A percentile compares a stretch with the other conserved stretches of the same genome.
These are phyloP conservation scores for Leccinum longicurvipes DNA, from an alignment of 768 basidiomycete species.

Conservation along the genomic window DNA sequence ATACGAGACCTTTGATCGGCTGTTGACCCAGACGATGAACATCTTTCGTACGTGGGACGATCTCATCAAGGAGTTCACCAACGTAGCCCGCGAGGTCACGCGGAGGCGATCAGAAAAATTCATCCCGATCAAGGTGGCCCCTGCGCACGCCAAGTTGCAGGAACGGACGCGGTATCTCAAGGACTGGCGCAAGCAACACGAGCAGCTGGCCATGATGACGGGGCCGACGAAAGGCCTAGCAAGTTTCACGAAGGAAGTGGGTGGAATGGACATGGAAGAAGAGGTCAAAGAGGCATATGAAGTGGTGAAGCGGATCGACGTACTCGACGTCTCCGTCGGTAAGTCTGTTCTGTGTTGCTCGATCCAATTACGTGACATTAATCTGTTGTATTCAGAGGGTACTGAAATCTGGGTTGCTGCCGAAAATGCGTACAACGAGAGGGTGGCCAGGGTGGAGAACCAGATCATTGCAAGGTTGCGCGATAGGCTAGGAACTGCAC, in stretches of 20 bases:
- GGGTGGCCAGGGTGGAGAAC: slow-evolving; percentile 95
- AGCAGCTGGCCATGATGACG: slow-evolving; percentile 96
- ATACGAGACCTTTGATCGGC: slow-evolving; percentile 89
- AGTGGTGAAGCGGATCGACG: slow-evolving; percentile 94
- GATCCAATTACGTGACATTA: neutral
- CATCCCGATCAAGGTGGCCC: slow-evolving; percentile 92
- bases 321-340: slow-evolving; percentile 92
- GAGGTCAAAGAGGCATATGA: slow-evolving; percentile 97
- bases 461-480: slow-evolving; percentile 94
- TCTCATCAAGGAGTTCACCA: slow-evolving; percentile 86
- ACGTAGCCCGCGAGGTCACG: slow-evolving; percentile 89
- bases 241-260: slow-evolving; percentile 68
- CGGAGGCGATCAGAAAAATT: slow-evolving; percentile 88
- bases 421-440: slow-evolving; percentile 97
- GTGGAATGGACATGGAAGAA: slow-evolving; percentile 97
- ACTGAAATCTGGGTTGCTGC: slow-evolving; percentile 98
- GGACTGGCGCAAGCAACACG: slow-evolving; percentile 95
- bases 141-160: slow-evolving; percentile 89
- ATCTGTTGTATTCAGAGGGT: slow-evolving; percentile 59
- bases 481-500: slow-evolving; percentile 88
- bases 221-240: slow-evolving; percentile 87
- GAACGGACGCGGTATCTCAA: slow-evolving; percentile 83
- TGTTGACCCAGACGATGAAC: slow-evolving; percentile 68
- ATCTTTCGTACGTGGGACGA: slow-evolving; percentile 91
- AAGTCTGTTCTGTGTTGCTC: slow-evolving; percentile 26